Conservation (phyloP, 768 basidiomycete genomes). For the Xerocomus spinulosus region DNA sequence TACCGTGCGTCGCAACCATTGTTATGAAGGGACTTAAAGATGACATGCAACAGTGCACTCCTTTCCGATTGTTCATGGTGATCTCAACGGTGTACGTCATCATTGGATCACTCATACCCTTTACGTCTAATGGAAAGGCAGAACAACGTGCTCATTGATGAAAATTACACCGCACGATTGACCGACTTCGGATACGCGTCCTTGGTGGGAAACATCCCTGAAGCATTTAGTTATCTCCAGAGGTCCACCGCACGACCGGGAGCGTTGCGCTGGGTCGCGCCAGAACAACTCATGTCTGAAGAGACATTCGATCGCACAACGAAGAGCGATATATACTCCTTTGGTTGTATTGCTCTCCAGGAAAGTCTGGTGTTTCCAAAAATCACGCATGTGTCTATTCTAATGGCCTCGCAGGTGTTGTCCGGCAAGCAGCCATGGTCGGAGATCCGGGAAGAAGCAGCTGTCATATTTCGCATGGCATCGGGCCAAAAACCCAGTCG, state of each 20-base stretch:
- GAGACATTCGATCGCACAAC: background rate
- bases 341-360: background rate
- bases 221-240: background rate
- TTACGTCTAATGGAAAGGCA: background rate
- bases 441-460: background rate
- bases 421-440: background rate
- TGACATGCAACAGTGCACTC: constrained; percentile 5
- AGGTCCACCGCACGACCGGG: background rate
- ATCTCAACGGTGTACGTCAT: constrained; percentile 11
- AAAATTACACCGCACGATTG: constrained; percentile 31
- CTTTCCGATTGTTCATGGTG: constrained; percentile 9
- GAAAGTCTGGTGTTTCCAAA: background rate
- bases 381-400: background rate
- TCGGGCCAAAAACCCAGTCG: too few relatives aligned
- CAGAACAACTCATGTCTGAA: background rate
- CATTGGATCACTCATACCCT: background rate
- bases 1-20: background rate
- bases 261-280: background rate
- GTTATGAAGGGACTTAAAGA: background rate
- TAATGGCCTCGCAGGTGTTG: background rate
- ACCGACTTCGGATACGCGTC: constrained; percentile 38
- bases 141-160: constrained; percentile 16
- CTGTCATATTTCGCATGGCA: too few relatives aligned
- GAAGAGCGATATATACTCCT: background rate
- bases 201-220: background rate